Base-by-base conservation (phyloP, 2,329 filamentous ascomycete genomes). In the Neonectria ditissima region DNA sequence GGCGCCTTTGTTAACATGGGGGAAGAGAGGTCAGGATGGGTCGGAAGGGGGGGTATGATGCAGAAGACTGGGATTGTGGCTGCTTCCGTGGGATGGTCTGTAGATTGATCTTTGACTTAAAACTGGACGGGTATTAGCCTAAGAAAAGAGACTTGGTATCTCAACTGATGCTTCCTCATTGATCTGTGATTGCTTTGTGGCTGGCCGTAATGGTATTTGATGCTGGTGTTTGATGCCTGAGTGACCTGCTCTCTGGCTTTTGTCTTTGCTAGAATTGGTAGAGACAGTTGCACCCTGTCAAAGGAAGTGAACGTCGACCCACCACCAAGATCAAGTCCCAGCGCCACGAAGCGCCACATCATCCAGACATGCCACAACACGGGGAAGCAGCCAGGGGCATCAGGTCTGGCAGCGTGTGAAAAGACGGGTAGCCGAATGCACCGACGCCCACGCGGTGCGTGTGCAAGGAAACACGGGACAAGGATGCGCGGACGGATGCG, bases 391-490 rank as follows among this genome's bases (percentile, higher is more conserved):
- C 47, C 37, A 45, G 34, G 43, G 24, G 16, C 5, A 13, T 50
- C 32, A 34, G 28, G 45, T 50, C 30, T 50, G 55, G 47, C 47
- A 41, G 32, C 20, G 39, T 13, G 30, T n/a, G 26, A 30, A 34
- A 28, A 13, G 34, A 45, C 52, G 52, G 52, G 52, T 44, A 44
- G 41, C 11, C 24, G 43, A 50, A 55, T 30, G 24, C 34, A 34
- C 43, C 51, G 53, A 48, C 51, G 51, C 51, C 43, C 44, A 48
- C 51, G 57, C 44, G 44, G 58, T 55, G 51, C 51, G 34, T 50
- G 58, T 55, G 58, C 34, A 43, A 43, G 22, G n/a, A 14, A 18
- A 16, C 44, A 37, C 28, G 24, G 37, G 22, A n/a, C 24, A 26
- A 26, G 24, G 24, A 26, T 26, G 24, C 4, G 34, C 24, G n/a